Conservation (phyloP, 2,329 filamentous ascomycete genomes). For the Talaromyces sp. region DNA sequence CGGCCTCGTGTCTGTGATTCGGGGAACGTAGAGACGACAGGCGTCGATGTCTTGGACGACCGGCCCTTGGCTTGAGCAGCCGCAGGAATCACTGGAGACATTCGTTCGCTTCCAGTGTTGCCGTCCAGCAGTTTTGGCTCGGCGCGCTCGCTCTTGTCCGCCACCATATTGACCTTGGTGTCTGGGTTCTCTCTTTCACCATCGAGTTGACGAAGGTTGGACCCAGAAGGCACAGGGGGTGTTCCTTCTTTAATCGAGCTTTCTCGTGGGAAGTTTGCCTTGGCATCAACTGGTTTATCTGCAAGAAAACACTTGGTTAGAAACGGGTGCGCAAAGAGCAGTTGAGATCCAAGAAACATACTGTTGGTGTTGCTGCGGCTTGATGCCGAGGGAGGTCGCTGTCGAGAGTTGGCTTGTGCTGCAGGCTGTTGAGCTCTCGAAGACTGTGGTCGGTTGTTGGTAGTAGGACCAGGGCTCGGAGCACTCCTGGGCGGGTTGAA, state of each 20-base stretch:
- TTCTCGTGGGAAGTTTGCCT: conserved; percentile 52
- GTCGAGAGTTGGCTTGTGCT: conserved; percentile 53
- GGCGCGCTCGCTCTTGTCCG: conserved; percentile 30
- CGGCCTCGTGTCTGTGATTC: conserved; percentile 28
- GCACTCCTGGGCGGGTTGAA: conserved; percentile 56
- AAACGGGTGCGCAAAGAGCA: conserved; percentile 16
- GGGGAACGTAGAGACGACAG: conserved; percentile 31
- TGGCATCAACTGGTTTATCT: conserved; percentile 46
- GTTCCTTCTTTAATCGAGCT: conserved; percentile 24
- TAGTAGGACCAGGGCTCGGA: conserved; percentile 57
- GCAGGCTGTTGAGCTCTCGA: conserved; percentile 73
- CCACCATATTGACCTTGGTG: conserved; percentile 18
- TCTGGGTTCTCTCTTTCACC: conserved; percentile 11
- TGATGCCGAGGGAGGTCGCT: conserved; percentile 58
- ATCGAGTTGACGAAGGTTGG: conserved; percentile 25
- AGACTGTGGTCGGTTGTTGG: conserved; percentile 57
- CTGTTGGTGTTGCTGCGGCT: conserved; percentile 55
- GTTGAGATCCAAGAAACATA: conserved; percentile 27
- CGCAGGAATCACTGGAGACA: conserved; percentile 13
- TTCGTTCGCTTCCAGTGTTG: conserved; percentile 29
- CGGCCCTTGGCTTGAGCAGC: conserved; percentile 24
- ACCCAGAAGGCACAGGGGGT: conserved; percentile 30
- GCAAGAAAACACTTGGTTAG: conserved; percentile 17
- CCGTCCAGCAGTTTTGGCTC: conserved; percentile 27
- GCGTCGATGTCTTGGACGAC: conserved; percentile 38